Conservation (phyloP, 23 red algal genomes). For the Gracilaria domingensis region DNA sequence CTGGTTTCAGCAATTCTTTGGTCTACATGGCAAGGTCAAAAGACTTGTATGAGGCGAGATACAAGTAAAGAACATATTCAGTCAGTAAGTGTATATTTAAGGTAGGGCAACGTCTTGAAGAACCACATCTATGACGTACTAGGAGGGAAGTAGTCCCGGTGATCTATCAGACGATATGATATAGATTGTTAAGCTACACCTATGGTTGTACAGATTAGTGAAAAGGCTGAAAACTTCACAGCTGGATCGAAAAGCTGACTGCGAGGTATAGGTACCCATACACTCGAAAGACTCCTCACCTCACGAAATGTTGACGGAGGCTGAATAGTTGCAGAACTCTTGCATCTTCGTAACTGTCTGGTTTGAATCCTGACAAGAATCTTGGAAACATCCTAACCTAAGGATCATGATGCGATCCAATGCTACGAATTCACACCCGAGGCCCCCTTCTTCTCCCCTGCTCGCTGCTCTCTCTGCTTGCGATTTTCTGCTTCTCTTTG, state of each 20-base stretch:
- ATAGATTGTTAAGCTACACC: slow-evolving; percentile 38
- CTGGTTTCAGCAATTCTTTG: not conserved
- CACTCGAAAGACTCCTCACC: not conserved
- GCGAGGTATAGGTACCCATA: not conserved
- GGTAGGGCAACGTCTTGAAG: slow-evolving; percentile 5
- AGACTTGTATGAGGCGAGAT: not conserved
- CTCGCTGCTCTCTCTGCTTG: not conserved
- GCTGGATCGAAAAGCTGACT: slow-evolving; percentile 37
- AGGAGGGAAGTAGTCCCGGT: not conserved
- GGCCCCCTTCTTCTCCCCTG: not conserved
- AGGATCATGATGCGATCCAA: not conserved
- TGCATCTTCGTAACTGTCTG: not conserved
- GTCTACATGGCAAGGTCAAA: not conserved
- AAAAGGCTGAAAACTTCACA: slow-evolving; percentile 32
- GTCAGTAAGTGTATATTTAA: slow-evolving; percentile 44
- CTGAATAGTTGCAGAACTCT: not conserved
- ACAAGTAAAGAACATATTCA: not conserved
- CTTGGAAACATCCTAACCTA: not conserved
- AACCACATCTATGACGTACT: not conserved
- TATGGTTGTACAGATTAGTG: slow-evolving; percentile 46
- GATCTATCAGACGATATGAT: slow-evolving; percentile 21
- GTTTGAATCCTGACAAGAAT: not conserved
- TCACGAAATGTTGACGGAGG: not conserved
- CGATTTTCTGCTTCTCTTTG: slow-evolving; percentile 61
- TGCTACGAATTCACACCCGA: not conserved